phyloP scores from a whole-genome alignment of 2,329 filamentous ascomycete genomes.

The Stemphylium lycopersici region DNA sequence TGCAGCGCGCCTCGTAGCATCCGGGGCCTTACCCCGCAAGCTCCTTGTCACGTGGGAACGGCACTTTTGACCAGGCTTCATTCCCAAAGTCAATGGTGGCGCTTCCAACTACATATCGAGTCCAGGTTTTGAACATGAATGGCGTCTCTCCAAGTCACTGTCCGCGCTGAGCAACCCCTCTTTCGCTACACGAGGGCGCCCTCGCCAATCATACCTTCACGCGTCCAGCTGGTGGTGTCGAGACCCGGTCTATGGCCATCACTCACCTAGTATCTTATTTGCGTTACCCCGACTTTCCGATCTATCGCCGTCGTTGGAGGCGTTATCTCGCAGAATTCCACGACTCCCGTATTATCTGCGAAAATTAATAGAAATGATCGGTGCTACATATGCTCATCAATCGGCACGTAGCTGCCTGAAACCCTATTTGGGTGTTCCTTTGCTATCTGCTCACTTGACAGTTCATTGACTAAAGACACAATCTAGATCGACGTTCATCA shows the following conservation, averaged over 20 bases:
- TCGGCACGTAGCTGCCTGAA: background rate
- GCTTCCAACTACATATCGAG: background rate
- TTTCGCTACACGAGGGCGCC: background rate
- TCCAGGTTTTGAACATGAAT: background rate
- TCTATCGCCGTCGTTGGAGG: conserved; percentile 9
- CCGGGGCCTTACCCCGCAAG: background rate
- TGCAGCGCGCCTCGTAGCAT: background rate
- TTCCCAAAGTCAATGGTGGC: too few species aligned
- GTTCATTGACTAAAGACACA: background rate
- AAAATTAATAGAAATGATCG: background rate
- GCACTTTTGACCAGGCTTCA: background rate
- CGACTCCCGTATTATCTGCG: conserved; percentile 5
- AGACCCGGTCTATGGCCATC: background rate
- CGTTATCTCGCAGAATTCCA: background rate
- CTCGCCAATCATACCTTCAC: background rate
- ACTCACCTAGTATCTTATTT: background rate
- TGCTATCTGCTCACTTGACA: background rate
- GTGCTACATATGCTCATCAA: background rate
- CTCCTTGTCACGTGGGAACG: background rate
- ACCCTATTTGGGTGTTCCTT: background rate
- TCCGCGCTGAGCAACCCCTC: conserved; percentile 1
- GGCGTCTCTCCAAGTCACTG: background rate
- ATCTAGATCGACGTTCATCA: background rate
- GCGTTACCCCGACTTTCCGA: conserved; percentile 1
- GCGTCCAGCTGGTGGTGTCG: background rate